Evolutionary conservation across 2,329 filamentous ascomycete species (phyloP).

Genomic region (Graphiopsis chlorocephala): DNA sequence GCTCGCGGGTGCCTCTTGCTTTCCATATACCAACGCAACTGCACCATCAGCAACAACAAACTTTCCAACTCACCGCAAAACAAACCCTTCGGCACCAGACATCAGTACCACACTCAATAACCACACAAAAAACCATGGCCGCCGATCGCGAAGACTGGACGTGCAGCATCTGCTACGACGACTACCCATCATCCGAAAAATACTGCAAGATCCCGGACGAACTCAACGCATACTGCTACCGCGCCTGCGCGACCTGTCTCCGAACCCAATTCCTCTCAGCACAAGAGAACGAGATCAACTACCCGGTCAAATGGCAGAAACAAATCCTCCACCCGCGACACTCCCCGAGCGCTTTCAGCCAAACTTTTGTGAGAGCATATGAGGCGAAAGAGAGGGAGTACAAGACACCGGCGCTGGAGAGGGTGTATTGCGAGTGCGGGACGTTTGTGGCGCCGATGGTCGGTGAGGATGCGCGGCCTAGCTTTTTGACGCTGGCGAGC

Average conservation of each 20-base stretch:
- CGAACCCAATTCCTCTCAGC: not conserved
- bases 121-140: not conserved
- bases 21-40: not conserved
- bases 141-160: not conserved
- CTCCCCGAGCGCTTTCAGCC: not conserved
- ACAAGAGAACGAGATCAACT: not conserved
- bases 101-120: not conserved
- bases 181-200: not conserved
- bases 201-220: not conserved
- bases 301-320: not conserved
- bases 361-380: not conserved
- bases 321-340: not conserved
- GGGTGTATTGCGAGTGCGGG: conserved; percentile 5
- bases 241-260: not conserved
- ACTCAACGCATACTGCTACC: not conserved
- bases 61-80: not conserved
- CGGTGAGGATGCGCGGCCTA: not conserved
- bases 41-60: not conserved
- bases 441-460: not conserved
- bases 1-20: not conserved
- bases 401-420: not conserved
- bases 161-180: not conserved
- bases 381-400: not conserved
- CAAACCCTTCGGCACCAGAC: not conserved
- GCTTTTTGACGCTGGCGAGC: not conserved